These are phyloP conservation scores for Aspergillus eucalypticola DNA, from an alignment of 2,329 filamentous ascomycete species.

Conservation along the genomic window DNA sequence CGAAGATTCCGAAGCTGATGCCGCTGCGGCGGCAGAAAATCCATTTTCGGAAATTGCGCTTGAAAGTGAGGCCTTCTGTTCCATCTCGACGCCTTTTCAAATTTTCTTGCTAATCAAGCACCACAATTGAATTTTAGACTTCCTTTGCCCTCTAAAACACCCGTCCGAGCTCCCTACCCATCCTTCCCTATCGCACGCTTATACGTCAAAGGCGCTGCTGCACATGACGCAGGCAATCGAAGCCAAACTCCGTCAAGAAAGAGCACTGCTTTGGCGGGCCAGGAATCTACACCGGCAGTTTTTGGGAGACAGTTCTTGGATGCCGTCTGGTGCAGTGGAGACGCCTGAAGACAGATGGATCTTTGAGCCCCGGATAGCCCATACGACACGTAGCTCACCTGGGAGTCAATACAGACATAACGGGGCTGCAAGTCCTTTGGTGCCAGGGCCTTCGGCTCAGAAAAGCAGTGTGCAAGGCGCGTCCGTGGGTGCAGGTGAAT, in stretches of 20 bases:
- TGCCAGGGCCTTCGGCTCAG: slow-evolving; percentile 9
- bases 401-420: slow-evolving; percentile 20
- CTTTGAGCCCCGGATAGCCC: slow-evolving; percentile 41
- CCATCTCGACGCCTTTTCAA: not conserved
- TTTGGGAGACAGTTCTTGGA: slow-evolving; percentile 61
- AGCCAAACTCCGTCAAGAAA: slow-evolving; percentile 59
- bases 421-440: slow-evolving; percentile 15
- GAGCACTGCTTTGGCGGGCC: slow-evolving; percentile 56
- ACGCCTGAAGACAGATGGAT: slow-evolving; percentile 52
- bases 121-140: slow-evolving; percentile 40
- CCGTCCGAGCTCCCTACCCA: slow-evolving; percentile 62
- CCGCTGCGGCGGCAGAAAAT: slow-evolving; percentile 60
- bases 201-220: slow-evolving; percentile 59
- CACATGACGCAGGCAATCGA: slow-evolving; percentile 59
- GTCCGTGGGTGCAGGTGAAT: slow-evolving; percentile 7
- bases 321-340: slow-evolving; percentile 57
- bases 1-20: slow-evolving; percentile 59
- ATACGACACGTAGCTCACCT: slow-evolving; percentile 19
- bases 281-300: slow-evolving; percentile 61
- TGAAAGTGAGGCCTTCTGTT: slow-evolving; percentile 49
- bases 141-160: slow-evolving; percentile 63
- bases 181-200: slow-evolving; percentile 59
- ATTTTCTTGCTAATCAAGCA: slow-evolving; percentile 11
- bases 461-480: slow-evolving; percentile 16
- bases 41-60: slow-evolving; percentile 60